Evolutionary conservation across 345 rosid genomes (phyloP).

Genomic region (Gossypium stocksii): DNA sequence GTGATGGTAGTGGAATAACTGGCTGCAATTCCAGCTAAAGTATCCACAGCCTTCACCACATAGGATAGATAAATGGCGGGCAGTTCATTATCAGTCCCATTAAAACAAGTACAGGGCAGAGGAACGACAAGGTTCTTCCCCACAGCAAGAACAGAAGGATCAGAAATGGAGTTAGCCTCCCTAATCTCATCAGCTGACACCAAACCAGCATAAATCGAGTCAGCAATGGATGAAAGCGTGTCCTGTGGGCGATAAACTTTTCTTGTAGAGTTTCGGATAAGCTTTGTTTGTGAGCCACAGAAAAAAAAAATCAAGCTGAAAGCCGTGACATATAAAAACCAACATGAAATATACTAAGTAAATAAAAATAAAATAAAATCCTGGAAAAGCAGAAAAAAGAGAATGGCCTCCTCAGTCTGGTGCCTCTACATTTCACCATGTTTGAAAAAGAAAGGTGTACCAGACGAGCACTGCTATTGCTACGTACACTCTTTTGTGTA

Average conservation of each 20-base stretch:
- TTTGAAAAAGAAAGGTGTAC: slow-evolving; percentile 15
- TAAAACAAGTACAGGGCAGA: slow-evolving; percentile 84
- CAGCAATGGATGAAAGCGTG: slow-evolving; percentile 52
- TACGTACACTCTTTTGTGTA: background rate
- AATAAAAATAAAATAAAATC: background rate
- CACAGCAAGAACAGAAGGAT: slow-evolving; percentile 62
- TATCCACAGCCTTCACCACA: slow-evolving; percentile 65
- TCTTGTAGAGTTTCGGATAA: background rate
- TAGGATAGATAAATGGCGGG: slow-evolving; percentile 82
- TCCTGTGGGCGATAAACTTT: slow-evolving; percentile 51
- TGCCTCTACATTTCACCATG: slow-evolving; percentile 27
- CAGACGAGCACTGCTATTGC: background rate
- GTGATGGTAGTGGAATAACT: slow-evolving; percentile 61
- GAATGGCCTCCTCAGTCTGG: slow-evolving; percentile 49
- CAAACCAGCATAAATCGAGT: slow-evolving; percentile 66
- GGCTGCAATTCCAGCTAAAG: slow-evolving; percentile 61
- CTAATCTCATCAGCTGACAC: slow-evolving; percentile 83
- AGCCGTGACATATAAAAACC: slow-evolving; percentile 3
- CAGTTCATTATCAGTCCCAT: slow-evolving; percentile 68
- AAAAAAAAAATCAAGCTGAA: background rate
- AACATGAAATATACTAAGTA: background rate
- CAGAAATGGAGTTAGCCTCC: slow-evolving; percentile 69
- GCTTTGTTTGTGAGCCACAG: slow-evolving; percentile 5
- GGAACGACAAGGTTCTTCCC: slow-evolving; percentile 73
- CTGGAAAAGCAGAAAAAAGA: slow-evolving; percentile 12